A percentile compares a stretch with the other conserved stretches of the same genome.
Conservation (phyloP, 257 asterid species). For the Przewalskia tangutica region DNA sequence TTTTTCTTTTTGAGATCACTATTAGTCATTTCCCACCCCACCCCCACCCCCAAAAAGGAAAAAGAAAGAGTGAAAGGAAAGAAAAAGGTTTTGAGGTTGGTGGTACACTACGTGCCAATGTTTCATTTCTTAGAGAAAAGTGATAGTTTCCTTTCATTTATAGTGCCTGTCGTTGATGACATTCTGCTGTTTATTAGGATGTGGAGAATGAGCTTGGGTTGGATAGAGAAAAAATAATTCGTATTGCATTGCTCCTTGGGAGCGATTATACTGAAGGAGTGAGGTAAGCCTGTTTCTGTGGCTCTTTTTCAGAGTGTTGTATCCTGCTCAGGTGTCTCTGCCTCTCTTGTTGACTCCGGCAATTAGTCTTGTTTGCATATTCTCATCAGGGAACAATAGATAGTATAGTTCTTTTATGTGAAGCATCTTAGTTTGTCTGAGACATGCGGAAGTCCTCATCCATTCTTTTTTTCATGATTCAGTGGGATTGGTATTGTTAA, state of each 20-base stretch:
- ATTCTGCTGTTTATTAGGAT: slow-evolving; percentile 39
- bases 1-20: background rate
- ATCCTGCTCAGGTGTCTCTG: slow-evolving; percentile 2
- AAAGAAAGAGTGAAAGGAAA: background rate
- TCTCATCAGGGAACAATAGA: background rate
- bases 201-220: slow-evolving; percentile 87
- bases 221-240: slow-evolving; percentile 67
- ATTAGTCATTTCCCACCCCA: background rate
- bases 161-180: slow-evolving; percentile 10
- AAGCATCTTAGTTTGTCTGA: background rate
- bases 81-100: background rate
- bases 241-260: slow-evolving; percentile 85
- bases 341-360: background rate
- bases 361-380: background rate
- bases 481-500: slow-evolving; percentile 97
- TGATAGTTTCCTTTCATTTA: background rate
- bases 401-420: background rate
- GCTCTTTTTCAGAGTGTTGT: background rate
- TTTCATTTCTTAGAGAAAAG: background rate
- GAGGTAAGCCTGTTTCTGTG: slow-evolving; percentile 38
- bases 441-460: background rate
- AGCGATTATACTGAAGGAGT: slow-evolving; percentile 97
- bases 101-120: background rate
- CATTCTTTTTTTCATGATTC: slow-evolving; percentile 12
- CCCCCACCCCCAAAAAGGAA: background rate